A percentile compares a stretch with the other conserved stretches of the same genome.
Conservation (phyloP, 1,284 basidiomycete species). For the Trichosporon ovoides region DNA sequence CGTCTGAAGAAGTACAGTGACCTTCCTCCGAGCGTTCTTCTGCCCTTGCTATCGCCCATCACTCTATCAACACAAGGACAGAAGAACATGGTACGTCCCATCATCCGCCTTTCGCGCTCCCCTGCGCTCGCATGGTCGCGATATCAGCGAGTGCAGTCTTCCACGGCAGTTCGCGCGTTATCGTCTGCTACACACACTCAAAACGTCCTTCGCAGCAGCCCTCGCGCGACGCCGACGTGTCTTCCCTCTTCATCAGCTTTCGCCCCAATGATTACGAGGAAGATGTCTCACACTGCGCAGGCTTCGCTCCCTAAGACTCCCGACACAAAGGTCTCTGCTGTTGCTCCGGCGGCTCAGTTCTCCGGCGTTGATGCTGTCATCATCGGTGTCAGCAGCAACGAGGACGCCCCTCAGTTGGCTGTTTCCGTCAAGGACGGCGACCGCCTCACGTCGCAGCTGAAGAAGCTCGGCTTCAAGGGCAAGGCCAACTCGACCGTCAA, state of each 20-base stretch:
- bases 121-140: not conserved
- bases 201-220: not conserved
- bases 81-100: constrained; percentile 5
- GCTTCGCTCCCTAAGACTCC: not conserved
- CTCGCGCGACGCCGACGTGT: not conserved
- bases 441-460: constrained; percentile 9
- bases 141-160: not conserved
- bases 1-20: not conserved
- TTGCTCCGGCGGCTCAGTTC: not conserved
- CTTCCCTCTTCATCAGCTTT: not conserved
- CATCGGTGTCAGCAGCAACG: constrained; percentile 3
- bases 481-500: not conserved
- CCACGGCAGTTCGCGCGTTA: not conserved
- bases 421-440: not conserved
- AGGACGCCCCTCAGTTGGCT: constrained; percentile 5
- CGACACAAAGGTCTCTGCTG: constrained; percentile 7
- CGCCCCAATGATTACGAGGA: not conserved
- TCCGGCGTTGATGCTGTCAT: constrained; percentile 11
- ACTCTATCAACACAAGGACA: not conserved
- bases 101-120: not conserved
- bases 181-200: not conserved
- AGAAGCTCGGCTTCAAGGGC: constrained; percentile 16
- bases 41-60: not conserved
- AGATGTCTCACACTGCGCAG: constrained; percentile 11
- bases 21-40: not conserved